Conservation (phyloP, 164 flowering plant species). For the Amborella trichopoda region DNA sequence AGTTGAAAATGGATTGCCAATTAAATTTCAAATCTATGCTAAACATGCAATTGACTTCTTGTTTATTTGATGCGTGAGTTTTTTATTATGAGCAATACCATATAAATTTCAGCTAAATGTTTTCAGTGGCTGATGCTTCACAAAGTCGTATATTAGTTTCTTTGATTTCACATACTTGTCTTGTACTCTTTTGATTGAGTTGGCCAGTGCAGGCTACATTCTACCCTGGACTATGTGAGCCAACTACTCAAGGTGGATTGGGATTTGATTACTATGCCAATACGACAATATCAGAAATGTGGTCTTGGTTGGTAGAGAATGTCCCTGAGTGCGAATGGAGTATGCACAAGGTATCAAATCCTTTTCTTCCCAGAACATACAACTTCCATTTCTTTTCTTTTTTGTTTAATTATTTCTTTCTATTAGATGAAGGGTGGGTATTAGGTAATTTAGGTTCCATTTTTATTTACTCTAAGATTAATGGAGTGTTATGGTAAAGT, state of each 20-base stretch:
- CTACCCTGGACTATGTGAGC: conserved; percentile 93
- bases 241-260: conserved; percentile 86
- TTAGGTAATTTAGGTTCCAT: neutral
- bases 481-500: too few relatives aligned
- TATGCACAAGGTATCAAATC: conserved; percentile 82
- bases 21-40: too few relatives aligned
- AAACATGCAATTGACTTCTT: too few relatives aligned
- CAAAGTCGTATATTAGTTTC: too few relatives aligned
- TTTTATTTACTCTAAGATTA: too few relatives aligned
- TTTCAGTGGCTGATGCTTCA: too few relatives aligned
- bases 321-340: conserved; percentile 83
- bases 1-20: too few relatives aligned
- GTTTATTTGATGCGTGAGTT: too few relatives aligned
- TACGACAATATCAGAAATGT: conserved; percentile 76
- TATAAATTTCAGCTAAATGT: too few relatives aligned
- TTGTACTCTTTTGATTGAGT: conserved; percentile 2
- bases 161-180: neutral
- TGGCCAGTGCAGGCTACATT: conserved; percentile 67
- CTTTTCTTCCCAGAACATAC: neutral
- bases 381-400: neutral
- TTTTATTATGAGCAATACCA: too few relatives aligned
- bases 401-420: neutral
- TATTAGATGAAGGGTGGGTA: neutral
- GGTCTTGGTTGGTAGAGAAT: conserved; percentile 63
- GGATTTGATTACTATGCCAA: conserved; percentile 94